These are phyloP conservation scores for Picea mariana DNA, from an alignment of 83 land plant species.

Conservation along the genomic window DNA sequence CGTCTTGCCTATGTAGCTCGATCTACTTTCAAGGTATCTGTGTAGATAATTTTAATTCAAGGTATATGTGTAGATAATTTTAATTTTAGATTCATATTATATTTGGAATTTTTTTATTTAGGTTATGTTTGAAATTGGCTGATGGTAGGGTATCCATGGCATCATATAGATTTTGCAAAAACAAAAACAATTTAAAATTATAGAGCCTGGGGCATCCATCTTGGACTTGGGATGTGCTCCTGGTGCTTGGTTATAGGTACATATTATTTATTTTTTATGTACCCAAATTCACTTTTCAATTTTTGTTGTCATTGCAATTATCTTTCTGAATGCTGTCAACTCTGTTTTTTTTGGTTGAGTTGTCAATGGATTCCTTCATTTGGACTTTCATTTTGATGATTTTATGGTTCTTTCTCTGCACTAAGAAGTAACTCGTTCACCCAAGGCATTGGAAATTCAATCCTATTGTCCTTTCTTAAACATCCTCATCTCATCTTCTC, in stretches of 20 bases:
- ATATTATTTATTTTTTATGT: not conserved
- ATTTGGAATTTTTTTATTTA: not conserved
- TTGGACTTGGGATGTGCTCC: slow-evolving; percentile 98
- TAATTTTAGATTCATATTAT: not conserved
- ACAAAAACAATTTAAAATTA: slow-evolving; percentile 77
- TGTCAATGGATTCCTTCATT: no score
- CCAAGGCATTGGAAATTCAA: no score
- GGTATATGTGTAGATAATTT: slow-evolving; percentile 29
- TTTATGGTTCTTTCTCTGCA: not conserved
- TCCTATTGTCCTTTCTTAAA: no score
- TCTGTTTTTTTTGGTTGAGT: no score
- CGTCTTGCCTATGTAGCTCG: slow-evolving; percentile 92
- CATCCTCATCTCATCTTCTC: no score
- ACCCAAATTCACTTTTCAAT: not conserved
- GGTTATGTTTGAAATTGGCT: not conserved
- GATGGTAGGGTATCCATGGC: not conserved
- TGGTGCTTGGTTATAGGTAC: slow-evolving; percentile 97
- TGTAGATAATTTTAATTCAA: slow-evolving; percentile 51
- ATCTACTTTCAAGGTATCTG: slow-evolving; percentile 87
- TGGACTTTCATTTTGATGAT: not conserved
- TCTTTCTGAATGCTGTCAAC: not conserved
- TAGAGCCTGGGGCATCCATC: slow-evolving; percentile 80
- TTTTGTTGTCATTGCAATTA: not conserved
- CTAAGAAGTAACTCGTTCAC: not conserved
- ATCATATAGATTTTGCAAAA: slow-evolving; percentile 77